Evolutionary conservation across 2,329 filamentous ascomycete genomes (phyloP).

Genomic region (Diplodia corticola): DNA sequence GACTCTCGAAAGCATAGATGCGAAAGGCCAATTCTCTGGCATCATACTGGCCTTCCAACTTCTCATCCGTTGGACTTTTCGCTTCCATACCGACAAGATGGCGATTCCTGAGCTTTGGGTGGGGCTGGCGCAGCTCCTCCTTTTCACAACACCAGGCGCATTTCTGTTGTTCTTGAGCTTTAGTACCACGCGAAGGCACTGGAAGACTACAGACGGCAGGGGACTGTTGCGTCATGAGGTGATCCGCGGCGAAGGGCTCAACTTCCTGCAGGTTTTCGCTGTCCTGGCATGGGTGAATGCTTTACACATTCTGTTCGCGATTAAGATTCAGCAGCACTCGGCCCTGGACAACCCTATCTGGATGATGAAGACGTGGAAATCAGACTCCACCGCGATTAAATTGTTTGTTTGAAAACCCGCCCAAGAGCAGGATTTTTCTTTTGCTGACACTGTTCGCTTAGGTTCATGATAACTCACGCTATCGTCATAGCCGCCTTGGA

Average conservation of each 20-base stretch:
- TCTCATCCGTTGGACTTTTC: neutral
- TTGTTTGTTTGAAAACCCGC: too few relatives aligned
- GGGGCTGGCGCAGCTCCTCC: neutral
- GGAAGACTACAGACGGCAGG: neutral
- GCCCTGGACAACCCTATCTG: too few relatives aligned
- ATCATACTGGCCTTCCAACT: conserved; percentile 1
- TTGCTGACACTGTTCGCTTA: too few relatives aligned
- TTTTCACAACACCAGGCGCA: neutral
- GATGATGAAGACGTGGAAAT: too few relatives aligned
- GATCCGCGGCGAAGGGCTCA: neutral
- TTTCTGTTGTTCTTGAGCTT: neutral
- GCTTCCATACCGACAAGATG: neutral
- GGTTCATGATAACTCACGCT: too few relatives aligned
- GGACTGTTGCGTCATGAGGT: neutral
- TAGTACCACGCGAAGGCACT: neutral
- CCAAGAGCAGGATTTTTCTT: too few relatives aligned
- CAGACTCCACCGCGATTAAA: too few relatives aligned
- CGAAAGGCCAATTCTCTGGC: conserved; percentile 1
- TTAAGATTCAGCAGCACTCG: too few relatives aligned
- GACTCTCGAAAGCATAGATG: neutral
- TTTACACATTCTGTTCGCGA: too few relatives aligned
- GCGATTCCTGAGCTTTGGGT: conserved; percentile 5
- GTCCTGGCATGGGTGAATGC: neutral
- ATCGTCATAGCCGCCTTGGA: too few relatives aligned
- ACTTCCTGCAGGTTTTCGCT: neutral